Base-by-base conservation (phyloP, 257 asterid genomes). In the Agastache rugosa region DNA sequence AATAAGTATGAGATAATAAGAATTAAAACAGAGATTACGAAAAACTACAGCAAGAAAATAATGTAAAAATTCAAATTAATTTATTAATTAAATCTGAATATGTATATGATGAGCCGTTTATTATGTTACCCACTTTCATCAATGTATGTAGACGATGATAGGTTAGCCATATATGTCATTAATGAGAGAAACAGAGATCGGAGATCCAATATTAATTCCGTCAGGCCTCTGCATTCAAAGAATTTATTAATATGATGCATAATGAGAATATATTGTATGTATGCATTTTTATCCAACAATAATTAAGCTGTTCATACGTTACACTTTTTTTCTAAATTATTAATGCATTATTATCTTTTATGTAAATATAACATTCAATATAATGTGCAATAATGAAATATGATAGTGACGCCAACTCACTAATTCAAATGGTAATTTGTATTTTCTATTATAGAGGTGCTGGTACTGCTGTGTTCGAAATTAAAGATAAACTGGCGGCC, bases 91-190 rank as follows among this genome's bases (percentile, higher is more conserved):
- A 48, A 48, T 16, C 19, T 15, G 9, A 15, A 16, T 48, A 45
- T 15, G 9, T 4, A 16, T 48, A 45, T 14, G 63, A 23, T 25
- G 37, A 23, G 39, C 11, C 54, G 63, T 56, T 59, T 59, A 59
- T 59, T 34, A 25, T 5, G 37, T 41, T 64, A 64, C 70, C 70
- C 6, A 64, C 70, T 64, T 19, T 20, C 70, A 64, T 64, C 6
- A 39, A 39, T 64, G 54, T 20, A 12, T 22, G 37, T 12, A 10
- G 48, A 50, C 1, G 19, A 48, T 17, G 22, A 67, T 48, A 29
- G 47, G 42, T 65, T 44, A 25, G 17, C 11, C 56, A 44, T 60
- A 15, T 31, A 60, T 23, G 60, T 20, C 72, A 56, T 56, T 11
- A 55, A 56, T 56, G 63, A 23, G 6, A 55, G 34, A 45, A 1